Evolutionary conservation across 2,329 filamentous ascomycete genomes (phyloP).

Genomic region (Aspergillus sp.): DNA sequence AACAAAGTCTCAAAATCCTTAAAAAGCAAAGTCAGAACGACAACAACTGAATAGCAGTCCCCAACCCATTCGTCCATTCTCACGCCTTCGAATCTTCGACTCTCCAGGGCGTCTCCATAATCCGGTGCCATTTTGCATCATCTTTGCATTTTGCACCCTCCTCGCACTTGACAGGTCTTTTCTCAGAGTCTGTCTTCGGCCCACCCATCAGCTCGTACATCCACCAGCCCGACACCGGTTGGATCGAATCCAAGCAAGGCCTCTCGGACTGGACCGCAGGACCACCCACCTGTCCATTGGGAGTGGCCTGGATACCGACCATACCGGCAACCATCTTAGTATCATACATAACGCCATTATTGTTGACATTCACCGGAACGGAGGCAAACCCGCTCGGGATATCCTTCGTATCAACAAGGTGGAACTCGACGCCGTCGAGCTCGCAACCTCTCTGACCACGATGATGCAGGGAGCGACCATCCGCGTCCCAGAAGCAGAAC

Average conservation of each 20-base stretch:
- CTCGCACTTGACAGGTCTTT: no score
- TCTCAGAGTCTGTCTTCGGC: no score
- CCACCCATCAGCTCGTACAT: no score
- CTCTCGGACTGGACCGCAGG: background rate
- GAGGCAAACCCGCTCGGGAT: constrained; percentile 19
- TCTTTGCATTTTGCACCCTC: no score
- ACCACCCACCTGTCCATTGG: background rate
- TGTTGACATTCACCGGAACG: constrained; percentile 25
- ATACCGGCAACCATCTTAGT: background rate
- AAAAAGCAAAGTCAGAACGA: no score
- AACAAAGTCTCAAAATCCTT: no score
- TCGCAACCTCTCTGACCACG: constrained; percentile 2
- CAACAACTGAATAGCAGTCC: no score
- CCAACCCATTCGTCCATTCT: no score
- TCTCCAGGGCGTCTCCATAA: no score
- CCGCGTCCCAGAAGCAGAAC: constrained; percentile 38
- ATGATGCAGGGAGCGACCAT: constrained; percentile 21
- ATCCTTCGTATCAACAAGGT: constrained; percentile 14
- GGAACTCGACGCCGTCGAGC: constrained; percentile 15
- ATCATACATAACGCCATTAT: constrained; percentile 15
- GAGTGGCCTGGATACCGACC: constrained; percentile 1
- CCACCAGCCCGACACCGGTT: constrained; percentile 2
- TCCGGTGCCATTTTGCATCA: no score
- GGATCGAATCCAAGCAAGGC: background rate
- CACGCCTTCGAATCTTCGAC: no score